Evolutionary conservation across 2,329 filamentous ascomycete species (phyloP).

Genomic region (Exserohilum rostratum): DNA sequence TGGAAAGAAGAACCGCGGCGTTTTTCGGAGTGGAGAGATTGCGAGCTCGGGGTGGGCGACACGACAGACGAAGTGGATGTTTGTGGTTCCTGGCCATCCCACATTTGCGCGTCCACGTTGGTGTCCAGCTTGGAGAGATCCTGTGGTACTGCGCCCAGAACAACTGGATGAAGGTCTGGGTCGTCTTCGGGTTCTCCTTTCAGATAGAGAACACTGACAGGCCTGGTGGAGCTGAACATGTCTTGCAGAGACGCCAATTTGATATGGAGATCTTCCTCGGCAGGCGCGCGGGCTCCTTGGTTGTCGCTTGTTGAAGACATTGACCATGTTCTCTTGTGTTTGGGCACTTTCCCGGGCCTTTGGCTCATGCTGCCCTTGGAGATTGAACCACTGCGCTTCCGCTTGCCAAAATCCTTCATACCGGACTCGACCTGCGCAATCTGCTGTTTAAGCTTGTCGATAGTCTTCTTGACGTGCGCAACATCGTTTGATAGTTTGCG

Average conservation of each 20-base stretch:
- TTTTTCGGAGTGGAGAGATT: conserved; percentile 51
- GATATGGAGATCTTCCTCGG: conserved; percentile 74
- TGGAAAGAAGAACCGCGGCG: conserved; percentile 53
- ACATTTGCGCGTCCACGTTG: conserved; percentile 50
- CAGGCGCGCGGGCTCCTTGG: conserved; percentile 50
- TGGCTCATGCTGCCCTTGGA: conserved; percentile 56
- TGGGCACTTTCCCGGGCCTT: conserved; percentile 78
- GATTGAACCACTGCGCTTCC: conserved; percentile 63
- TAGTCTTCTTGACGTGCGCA: conserved; percentile 92
- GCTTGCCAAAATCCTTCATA: conserved; percentile 64
- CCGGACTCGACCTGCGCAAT: conserved; percentile 75
- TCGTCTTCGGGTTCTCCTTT: conserved; percentile 79
- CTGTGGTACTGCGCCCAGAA: conserved; percentile 69
- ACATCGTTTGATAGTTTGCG: conserved; percentile 94
- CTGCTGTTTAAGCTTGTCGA: conserved; percentile 94
- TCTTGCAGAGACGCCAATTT: conserved; percentile 81
- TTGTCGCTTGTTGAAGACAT: conserved; percentile 72
- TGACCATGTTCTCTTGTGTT: conserved; percentile 95
- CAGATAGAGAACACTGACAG: conserved; percentile 78
- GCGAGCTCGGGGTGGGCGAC: conserved; percentile 57
- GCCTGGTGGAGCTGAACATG: conserved; percentile 85
- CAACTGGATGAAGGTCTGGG: conserved; percentile 77
- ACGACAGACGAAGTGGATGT: conserved; percentile 62
- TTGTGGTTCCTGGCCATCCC: conserved; percentile 59
- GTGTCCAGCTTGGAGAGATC: conserved; percentile 63